Base-by-base conservation (phyloP, 805 yeast species). In the Clavispora carvajalis region DNA sequence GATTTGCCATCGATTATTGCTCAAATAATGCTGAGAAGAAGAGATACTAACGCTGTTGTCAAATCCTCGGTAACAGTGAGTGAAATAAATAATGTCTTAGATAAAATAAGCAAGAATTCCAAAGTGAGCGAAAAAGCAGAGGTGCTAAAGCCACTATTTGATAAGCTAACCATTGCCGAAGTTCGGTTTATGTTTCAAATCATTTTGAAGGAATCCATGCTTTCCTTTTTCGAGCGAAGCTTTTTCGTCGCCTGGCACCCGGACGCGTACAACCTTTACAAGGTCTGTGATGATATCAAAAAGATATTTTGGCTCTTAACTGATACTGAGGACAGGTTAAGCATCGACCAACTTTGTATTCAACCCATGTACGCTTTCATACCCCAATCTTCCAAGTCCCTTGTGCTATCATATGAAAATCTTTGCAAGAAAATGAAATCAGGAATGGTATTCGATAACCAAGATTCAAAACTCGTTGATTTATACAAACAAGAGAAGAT, bases 221-320 rank as follows among this genome's bases (percentile, higher is more conserved):
- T 85, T n/a, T 74, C 80, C 4, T 73, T 79, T 7, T 70, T 80
- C 43, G 91, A 85, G 49, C 69, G 72, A 22, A 61, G 71, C 10
- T 70, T 88, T 41, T 62, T 88, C 36, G 51, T 60, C 5, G 50
- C 63, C 22, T 89, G 90, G 86, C 95, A 88, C 58, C 88, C 89
- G 0, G 90, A 87, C 57, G 91, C 95, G 0, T 64, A 71, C 8
- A 72, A 71, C 3, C 73, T 85, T 21, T 77, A 71, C 45, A 77
- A 80, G 43, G 79, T 85, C 6, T 84, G 88, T 3, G 77, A 79
- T 39, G 78, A 79, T 52, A 58, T 89, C 36, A 70, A 77, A 45
- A 62, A 72, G 8, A 81, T 85, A 1, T 79, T 88, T 45, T 49
- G 62, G 43, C 66, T 71, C 55, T 62, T 88, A 7, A 56, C 65